Evolutionary conservation across 768 basidiomycete genomes (phyloP).

Genomic region (Clitopilus hobsonii): DNA sequence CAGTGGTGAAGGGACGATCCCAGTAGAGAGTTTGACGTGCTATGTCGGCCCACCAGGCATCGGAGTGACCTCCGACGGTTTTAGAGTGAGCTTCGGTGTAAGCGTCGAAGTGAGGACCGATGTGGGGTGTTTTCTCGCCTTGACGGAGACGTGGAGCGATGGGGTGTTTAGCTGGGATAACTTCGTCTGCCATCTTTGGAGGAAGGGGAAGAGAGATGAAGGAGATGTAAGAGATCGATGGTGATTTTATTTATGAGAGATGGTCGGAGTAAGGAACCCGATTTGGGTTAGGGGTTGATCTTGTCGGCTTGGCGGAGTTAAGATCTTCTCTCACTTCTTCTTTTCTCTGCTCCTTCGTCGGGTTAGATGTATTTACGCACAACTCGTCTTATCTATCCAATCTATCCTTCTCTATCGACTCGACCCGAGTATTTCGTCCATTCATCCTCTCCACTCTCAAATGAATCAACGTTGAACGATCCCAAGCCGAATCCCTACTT

Average conservation of each 20-base stretch:
- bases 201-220: conserved; percentile 1
- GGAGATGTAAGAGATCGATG: neutral
- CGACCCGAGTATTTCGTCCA: neutral
- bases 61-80: conserved; percentile 73
- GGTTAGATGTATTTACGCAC: too few species aligned
- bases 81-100: conserved; percentile 63
- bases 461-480: too few species aligned
- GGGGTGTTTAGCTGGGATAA: conserved; percentile 50
- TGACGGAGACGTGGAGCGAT: conserved; percentile 68
- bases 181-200: conserved; percentile 35
- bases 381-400: too few species aligned
- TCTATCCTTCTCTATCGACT: neutral
- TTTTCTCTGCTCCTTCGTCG: neutral
- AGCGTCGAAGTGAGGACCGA: conserved; percentile 75
- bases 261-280: neutral
- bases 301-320: neutral
- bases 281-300: neutral
- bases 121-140: conserved; percentile 64
- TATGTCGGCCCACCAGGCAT: conserved; percentile 79
- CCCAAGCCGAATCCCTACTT: too few species aligned
- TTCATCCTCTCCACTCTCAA: neutral
- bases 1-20: conserved; percentile 87
- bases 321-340: neutral
- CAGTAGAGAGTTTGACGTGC: conserved; percentile 79
- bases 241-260: neutral